Evolutionary conservation across 2,329 filamentous ascomycete genomes (phyloP).

Genomic region (Ophiostoma perfectum): DNA sequence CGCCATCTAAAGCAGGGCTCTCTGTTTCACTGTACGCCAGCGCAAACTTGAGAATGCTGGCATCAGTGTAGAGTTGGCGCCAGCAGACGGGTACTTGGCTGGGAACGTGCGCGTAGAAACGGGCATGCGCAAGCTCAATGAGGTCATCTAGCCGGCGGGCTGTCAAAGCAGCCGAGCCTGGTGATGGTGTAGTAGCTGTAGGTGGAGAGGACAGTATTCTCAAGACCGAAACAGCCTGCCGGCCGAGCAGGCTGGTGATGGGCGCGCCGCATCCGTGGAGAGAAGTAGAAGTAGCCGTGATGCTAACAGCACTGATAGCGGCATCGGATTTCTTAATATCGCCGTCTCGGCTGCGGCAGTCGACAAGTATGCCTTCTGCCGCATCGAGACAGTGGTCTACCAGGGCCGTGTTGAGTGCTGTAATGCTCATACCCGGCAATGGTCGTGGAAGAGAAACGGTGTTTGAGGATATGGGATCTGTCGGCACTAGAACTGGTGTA

Average conservation of each 20-base stretch:
- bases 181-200: not conserved
- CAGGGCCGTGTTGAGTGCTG: slow-evolving; percentile 5
- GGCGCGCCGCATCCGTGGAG: slow-evolving; percentile 26
- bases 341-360: not conserved
- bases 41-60: slow-evolving; percentile 58
- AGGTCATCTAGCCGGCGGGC: slow-evolving; percentile 50
- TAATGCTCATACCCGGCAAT: not conserved
- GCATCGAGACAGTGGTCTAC: slow-evolving; percentile 22
- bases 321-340: no score
- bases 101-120: slow-evolving; percentile 66
- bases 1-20: not conserved
- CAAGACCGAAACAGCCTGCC: slow-evolving; percentile 25
- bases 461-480: no score
- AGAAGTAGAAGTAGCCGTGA: not conserved
- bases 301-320: no score
- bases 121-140: slow-evolving; percentile 54
- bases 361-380: slow-evolving; percentile 21
- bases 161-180: not conserved
- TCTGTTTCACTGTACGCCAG: slow-evolving; percentile 15
- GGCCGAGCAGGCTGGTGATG: slow-evolving; percentile 27
- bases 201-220: not conserved
- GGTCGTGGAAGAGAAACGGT: not conserved
- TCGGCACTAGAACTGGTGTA: no score
- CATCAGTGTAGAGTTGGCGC: slow-evolving; percentile 66
- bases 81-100: slow-evolving; percentile 61